Evolutionary conservation across 441 rosid species (phyloP), one percentile per base, ranked within the genome.

Genomic region (Iberis amara): DNA sequence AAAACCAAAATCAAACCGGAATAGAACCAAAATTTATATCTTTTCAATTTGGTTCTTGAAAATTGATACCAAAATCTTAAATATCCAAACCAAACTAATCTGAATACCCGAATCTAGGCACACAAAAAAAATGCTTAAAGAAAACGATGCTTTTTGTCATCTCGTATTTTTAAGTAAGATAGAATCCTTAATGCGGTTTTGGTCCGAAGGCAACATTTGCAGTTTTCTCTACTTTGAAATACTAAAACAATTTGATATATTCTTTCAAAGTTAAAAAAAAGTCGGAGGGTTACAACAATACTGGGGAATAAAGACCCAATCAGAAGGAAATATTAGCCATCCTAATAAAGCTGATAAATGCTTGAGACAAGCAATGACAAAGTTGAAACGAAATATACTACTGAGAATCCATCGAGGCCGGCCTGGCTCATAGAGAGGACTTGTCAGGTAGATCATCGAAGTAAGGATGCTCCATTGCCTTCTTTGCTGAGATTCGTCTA

Each of bases 381-480:
- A 18, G 39, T 15, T 46, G 32, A n/a, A 45, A 65, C 64, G 43
- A 24, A 65, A 4, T 32, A 54, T 30, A 31, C 55, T 62, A 56
- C 35, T 43, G 36, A 51, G 13, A 55, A 11, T 14, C 30, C 11
- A 27, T 49, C 32, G 46, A 59, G 57, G 53, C 51, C 52, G 57
- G 53, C 51, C 52, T 18, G 21, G 21, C 52, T 83, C 75, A 89
- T 30, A 81, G 86, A 39, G 11, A 4, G 3, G 69, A 59, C 78
- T 83, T 94, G 76, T 80, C 62, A 47, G 67, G 59, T 38, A 94
- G 55, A 52, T 89, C 95, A 55, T 78, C 78, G 0, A 85, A 89
- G 82, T 85, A 94, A 44, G 96, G 89, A 66, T 94, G 99, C 47
- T 85, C 95, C 99, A 94, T 79, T 11, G 96, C 96, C 52, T 80